Evolutionary conservation across 2,329 filamentous ascomycete species (phyloP), one percentile per base, ranked within the genome.

Genomic region (Microsporum audouinii): DNA sequence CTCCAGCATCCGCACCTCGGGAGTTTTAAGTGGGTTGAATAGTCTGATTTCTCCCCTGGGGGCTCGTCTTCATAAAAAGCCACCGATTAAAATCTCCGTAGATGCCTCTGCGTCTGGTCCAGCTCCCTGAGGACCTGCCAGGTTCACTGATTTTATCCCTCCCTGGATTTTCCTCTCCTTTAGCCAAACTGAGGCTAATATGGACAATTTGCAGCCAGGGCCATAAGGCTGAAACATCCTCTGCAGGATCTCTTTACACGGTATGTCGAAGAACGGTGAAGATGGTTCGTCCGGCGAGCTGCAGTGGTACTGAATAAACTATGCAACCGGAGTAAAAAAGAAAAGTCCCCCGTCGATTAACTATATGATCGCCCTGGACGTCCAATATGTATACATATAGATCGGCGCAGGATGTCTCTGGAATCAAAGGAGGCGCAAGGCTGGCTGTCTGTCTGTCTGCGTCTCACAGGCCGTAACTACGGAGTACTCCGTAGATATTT

Each of bases 21-120:
- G 17, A 23, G 17, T 23, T 23, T 23, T 23, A 23, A 23, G 17
- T 23, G 17, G 17, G 17, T 23, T 23, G 17, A 23, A 23, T 23
- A 23, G 17, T 23, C 17, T 17, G 17, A 17, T 17, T 17, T 17
- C 17, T 17, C 17, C 17, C 17, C 39, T 4, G 14, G 17, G 12
- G 39, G 17, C 39, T 5, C 14, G 12, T n/a, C 17, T n/a, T 43
- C 39, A 12, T 43, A 12, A 31, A 10, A 29, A 49, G 27, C 45
- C 45, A 49, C 45, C 45, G 45, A 49, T 49, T 49, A 49, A 43
- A 49, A 29, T 49, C 45, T 49, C 45, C 45, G 45, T 49, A 49
- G 23, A 8, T 49, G 45, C 45, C 23, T 49, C 43, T 10, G n/a
- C 7, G 43, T 47, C 45, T 29, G 45, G 45, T 49, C 45, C 45